phyloP scores from a whole-genome alignment of 345 rosid species.

The Gossypium turneri region DNA sequence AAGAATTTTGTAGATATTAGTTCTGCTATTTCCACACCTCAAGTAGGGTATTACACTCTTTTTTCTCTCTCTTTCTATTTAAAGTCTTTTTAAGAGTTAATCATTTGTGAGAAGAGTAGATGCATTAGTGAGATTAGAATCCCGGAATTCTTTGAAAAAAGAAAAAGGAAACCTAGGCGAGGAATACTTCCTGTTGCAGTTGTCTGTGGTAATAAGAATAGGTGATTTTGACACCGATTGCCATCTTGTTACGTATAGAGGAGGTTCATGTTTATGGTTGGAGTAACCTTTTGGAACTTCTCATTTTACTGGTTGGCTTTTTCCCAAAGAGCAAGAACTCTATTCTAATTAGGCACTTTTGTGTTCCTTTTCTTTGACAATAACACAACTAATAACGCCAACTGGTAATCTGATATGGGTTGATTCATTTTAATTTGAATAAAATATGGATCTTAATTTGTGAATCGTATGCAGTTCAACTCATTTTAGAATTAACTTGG shows the following conservation, averaged over 20 bases:
- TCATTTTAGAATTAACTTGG: neutral
- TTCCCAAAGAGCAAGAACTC: neutral
- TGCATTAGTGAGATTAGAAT: neutral
- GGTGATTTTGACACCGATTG: neutral
- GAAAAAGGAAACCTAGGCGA: neutral
- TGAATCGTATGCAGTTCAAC: neutral
- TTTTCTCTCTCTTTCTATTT: neutral
- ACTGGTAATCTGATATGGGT: neutral
- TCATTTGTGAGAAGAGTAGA: neutral
- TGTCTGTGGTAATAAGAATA: neutral
- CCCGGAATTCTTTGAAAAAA: neutral
- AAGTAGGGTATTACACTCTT: neutral
- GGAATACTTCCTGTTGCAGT: neutral
- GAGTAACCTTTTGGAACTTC: neutral
- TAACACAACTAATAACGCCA: neutral
- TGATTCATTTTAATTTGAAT: neutral
- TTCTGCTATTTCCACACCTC: neutral
- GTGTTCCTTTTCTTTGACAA: neutral
- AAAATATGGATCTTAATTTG: neutral
- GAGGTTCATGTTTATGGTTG: neutral
- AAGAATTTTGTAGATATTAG: conserved; percentile 43
- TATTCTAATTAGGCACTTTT: neutral
- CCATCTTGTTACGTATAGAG: neutral
- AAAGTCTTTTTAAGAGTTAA: neutral
- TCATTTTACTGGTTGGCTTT: neutral